Percentiles rank a stretch among this genome's conserved stretches.
Evolutionary conservation across 2,329 filamentous ascomycete genomes (phyloP).

Genomic region (Alternaria infectoria): DNA sequence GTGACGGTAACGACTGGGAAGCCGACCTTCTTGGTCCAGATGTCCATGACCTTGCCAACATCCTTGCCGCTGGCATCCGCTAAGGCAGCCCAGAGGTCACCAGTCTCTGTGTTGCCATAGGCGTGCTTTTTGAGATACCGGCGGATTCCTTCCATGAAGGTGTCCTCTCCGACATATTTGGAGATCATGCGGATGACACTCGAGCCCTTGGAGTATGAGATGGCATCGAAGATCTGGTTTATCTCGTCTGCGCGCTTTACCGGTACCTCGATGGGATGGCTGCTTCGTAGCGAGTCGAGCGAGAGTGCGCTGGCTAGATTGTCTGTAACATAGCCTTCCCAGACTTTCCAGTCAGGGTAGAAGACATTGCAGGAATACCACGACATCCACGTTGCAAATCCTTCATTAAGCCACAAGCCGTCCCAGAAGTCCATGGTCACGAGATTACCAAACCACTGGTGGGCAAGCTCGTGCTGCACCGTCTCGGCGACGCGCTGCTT

Average conservation of each 20-base stretch:
- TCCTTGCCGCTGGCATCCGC: constrained; percentile 90
- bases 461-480: constrained; percentile 94
- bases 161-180: constrained; percentile 89
- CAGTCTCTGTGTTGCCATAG: constrained; percentile 92
- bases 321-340: constrained; percentile 93
- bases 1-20: constrained; percentile 90
- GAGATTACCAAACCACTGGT: constrained; percentile 98
- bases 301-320: constrained; percentile 86
- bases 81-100: constrained; percentile 87
- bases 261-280: constrained; percentile 94
- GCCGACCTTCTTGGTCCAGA: constrained; percentile 96
- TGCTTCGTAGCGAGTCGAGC: constrained; percentile 89
- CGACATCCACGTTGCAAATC: constrained; percentile 91
- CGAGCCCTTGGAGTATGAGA: constrained; percentile 96
- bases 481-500: constrained; percentile 95
- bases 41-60: constrained; percentile 87
- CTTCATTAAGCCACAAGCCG: constrained; percentile 94
- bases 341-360: constrained; percentile 98
- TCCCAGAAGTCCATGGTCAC: constrained; percentile 99
- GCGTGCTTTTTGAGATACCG: constrained; percentile 94
- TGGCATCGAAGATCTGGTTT: constrained; percentile 97
- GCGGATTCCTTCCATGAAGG: constrained; percentile 89
- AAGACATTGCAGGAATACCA: constrained; percentile 94
- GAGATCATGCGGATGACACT: constrained; percentile 97
- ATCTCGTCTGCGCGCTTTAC: constrained; percentile 95